Percentiles rank a stretch among this genome's conserved stretches.
Conservation (phyloP, 768 basidiomycete genomes). For the Podaxis mareebaensis region DNA sequence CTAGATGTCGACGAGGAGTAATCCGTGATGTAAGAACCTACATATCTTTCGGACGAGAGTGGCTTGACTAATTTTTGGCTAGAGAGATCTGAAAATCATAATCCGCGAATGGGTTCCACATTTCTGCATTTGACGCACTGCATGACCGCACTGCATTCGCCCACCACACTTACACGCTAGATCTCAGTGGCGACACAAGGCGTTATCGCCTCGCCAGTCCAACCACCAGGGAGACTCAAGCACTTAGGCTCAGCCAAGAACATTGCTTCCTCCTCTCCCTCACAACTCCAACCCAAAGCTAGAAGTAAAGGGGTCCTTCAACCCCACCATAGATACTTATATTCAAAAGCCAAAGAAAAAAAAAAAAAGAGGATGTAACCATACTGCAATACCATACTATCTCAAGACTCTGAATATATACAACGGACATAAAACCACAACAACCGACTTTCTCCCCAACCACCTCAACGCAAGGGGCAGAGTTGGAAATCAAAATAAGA, state of each 20-base stretch:
- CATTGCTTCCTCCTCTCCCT: too few species aligned
- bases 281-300: too few species aligned
- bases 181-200: not conserved
- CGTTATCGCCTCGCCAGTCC: not conserved
- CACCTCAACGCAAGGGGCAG: not conserved
- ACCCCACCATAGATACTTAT: slow-evolving; percentile 2
- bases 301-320: too few species aligned
- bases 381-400: not conserved
- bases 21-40: not conserved
- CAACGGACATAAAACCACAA: not conserved
- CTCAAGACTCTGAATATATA: not conserved
- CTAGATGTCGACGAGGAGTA: slow-evolving; percentile 34
- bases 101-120: too few species aligned
- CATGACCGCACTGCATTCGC: too few species aligned
- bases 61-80: too few species aligned
- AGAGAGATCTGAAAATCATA: too few species aligned
- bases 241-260: too few species aligned
- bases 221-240: too few species aligned
- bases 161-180: too few species aligned
- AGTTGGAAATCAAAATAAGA: not conserved
- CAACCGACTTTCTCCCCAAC: not conserved
- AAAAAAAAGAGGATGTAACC: not conserved
- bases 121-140: too few species aligned
- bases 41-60: too few species aligned
- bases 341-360: slow-evolving; percentile 8